Conservation (phyloP, 352 stramenopile species). For the Phytophthora macrochlamydospora region DNA sequence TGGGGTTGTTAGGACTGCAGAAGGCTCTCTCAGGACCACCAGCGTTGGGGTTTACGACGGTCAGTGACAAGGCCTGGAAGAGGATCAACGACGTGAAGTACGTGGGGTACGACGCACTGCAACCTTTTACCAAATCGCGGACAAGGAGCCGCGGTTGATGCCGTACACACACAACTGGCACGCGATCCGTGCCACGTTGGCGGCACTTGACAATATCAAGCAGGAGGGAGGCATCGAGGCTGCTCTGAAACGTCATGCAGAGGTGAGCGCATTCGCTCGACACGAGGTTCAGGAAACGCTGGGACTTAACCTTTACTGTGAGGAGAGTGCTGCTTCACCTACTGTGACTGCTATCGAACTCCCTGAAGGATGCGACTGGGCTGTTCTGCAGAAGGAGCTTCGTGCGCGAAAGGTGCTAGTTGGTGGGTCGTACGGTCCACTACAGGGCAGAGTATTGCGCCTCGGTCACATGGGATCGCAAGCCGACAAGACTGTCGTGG, state of each 20-base stretch:
- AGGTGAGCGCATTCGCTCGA: constrained; percentile 43
- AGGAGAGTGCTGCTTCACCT: constrained; percentile 36
- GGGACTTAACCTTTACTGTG: constrained; percentile 41
- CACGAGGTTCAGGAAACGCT: constrained; percentile 34
- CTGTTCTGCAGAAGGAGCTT: constrained; percentile 37
- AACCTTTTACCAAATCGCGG: constrained; percentile 45
- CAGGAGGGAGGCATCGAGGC: constrained; percentile 39
- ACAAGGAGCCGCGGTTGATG: constrained; percentile 41
- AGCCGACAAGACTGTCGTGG: constrained; percentile 40
- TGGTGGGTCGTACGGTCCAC: constrained; percentile 50
- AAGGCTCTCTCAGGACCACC: constrained; percentile 54
- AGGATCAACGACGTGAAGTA: constrained; percentile 52
- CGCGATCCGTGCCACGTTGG: constrained; percentile 45
- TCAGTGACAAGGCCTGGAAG: constrained; percentile 56
- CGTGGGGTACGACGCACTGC: constrained; percentile 51
- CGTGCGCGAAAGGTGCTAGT: constrained; percentile 39
- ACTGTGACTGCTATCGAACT: constrained; percentile 61
- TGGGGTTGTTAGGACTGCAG: constrained; percentile 51
- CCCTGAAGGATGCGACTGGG: constrained; percentile 37
- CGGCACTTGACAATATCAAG: constrained; percentile 42
- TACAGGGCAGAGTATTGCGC: constrained; percentile 53
- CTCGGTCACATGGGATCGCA: constrained; percentile 65
- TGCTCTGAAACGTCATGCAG: constrained; percentile 31
- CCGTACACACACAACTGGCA: constrained; percentile 71
- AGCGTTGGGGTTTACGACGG: constrained; percentile 47